Evolutionary conservation across 805 yeast genomes (phyloP), one percentile per base, ranked within the genome.

Genomic region (Saccharomycopsis sp.): DNA sequence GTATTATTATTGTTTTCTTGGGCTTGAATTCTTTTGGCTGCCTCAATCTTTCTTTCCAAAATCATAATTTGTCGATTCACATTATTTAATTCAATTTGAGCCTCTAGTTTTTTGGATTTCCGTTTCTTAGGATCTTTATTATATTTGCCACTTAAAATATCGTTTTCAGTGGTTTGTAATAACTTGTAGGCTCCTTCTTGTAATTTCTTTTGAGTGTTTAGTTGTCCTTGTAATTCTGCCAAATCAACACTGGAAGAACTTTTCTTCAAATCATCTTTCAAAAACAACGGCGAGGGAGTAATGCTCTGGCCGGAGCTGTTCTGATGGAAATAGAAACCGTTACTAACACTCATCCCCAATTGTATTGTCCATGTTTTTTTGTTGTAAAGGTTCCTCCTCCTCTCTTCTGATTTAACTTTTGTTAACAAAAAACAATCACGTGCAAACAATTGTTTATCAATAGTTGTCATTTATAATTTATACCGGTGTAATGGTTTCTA

Each of bases 41-140:
- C 42, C 15, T 42, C 46, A 5, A 42, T 34, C 34, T 42, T 38
- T n/a, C 38, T 23, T 20, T 42, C 43, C 8, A 42, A 21, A 3
- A 21, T 30, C 26, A 28, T 28, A 15, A 42, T 42, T 26, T 32
- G 18, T 21, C 40, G 23, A 20, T 42, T 42, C 4, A 36, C 36
- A 13, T 30, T 34, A 13, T 30, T 36, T 21, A 42, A 27, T 33
- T 42, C 46, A 10, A 8, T 8, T 25, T 42, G 46, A 5, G 46
- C 42, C 13, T 42, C 46, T 4, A 15, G 31, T 10, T 31, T 9
- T 23, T 39, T 39, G 4, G 23, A 28, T 18, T 26, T 26, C 17
- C 37, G 29, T 21, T 30, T 37, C 34, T 37, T 15, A 9, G 39
- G 41, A 20, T 38, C 42, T 30, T 27, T 31, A 26, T 27, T 20